These are phyloP conservation scores for Andrographis paniculata DNA, from an alignment of 305 asterid species.

Conservation along the genomic window DNA sequence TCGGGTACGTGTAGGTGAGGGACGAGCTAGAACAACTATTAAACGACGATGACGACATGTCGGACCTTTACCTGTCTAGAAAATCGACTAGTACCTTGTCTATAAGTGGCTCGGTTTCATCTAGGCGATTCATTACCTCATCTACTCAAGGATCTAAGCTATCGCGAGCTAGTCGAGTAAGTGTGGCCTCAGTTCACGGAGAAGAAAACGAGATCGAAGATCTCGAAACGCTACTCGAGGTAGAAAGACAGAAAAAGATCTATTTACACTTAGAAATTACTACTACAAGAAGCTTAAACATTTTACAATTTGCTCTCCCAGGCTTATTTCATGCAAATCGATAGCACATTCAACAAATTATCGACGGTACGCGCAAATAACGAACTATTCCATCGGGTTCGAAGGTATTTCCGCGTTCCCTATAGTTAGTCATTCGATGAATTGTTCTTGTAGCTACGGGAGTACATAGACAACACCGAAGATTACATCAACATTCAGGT, in stretches of 20 bases:
- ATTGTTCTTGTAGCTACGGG: conserved; percentile 48
- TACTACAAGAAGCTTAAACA: background rate
- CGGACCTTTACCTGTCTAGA: conserved; percentile 74
- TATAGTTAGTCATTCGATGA: no score
- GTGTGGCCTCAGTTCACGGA: conserved; percentile 55
- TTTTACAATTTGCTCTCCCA: conserved; percentile 16
- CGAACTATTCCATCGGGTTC: no score
- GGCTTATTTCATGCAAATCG: conserved; percentile 90
- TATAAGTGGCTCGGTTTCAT: conserved; percentile 54
- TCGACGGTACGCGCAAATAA: conserved; percentile 51
- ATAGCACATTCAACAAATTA: conserved; percentile 79
- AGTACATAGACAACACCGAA: conserved; percentile 85
- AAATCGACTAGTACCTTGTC: conserved; percentile 49
- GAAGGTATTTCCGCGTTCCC: no score
- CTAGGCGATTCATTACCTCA: no score
- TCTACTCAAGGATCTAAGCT: no score
- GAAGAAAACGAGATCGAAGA: conserved; percentile 77
- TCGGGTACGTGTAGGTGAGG: conserved; percentile 59
- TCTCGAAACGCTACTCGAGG: conserved; percentile 86
- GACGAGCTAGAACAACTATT: conserved; percentile 84
- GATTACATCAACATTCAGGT: conserved; percentile 97
- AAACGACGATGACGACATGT: conserved; percentile 87
- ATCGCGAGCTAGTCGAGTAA: conserved; percentile 67
- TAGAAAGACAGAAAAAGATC: no score
- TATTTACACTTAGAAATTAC: no score